Base-by-base conservation (phyloP, 2,329 filamentous ascomycete species). In the Alternaria triticimaculans region DNA sequence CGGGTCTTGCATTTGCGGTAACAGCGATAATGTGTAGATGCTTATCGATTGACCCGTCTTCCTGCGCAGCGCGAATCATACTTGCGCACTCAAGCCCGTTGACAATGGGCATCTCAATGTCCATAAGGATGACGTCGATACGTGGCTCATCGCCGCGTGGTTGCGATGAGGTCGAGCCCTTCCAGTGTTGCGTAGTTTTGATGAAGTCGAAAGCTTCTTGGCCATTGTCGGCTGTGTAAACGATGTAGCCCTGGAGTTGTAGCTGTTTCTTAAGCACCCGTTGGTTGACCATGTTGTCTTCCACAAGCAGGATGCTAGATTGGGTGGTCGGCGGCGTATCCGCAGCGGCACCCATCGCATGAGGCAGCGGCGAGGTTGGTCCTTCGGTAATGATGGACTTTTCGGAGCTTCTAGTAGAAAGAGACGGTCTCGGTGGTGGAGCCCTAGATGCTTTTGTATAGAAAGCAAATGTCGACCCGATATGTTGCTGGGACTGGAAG, bases 21-120 rank as follows among this genome's bases (percentile, higher is more conserved):
- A 74, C 68, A 6, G 68, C 73, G 25, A 77, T 67, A 25, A 76
- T 65, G 3, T 68, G 65, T 0, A 73, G 54, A 41, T 73, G 73
- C 7, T 58, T 46, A 44, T 21, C n/a, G 28, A 68, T 28, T 8
- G 46, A 28, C 12, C 70, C 58, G 18, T 51, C 60, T n/a, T 46
- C 54, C 59, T 72, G 55, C 51, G 65, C 63, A 12, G 59, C 63
- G 18, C 68, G 68, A 48, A 76, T 72, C 45, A 62, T 55, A 23
- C 53, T 50, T 9, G 72, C 58, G 33, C 67, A 65, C 41, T 65
- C 64, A 21, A 77, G 56, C 23, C 76, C 76, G 56, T 76, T 63
- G 66, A 74, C 72, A n/a, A 75, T 54, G 18, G 76, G 76, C 76
- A 78, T 78, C 48, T 78, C 76, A 46, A 68, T 64, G 41, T 78